Percentiles rank a stretch among this genome's conserved stretches.
Conservation (phyloP, 2,329 filamentous ascomycete genomes). For the Epichloe festucae region DNA sequence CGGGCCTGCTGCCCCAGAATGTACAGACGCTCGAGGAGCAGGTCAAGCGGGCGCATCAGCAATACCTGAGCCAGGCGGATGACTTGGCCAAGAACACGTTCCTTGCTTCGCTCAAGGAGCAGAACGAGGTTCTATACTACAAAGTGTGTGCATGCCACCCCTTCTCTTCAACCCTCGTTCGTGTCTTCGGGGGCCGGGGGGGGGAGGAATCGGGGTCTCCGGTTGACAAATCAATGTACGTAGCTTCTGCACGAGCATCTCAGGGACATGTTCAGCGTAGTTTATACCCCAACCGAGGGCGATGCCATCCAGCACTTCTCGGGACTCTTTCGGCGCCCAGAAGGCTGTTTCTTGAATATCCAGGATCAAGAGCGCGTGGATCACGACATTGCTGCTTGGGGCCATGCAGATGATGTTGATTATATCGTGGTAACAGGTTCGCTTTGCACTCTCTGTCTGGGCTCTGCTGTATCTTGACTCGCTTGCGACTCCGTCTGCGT, state of each 20-base stretch:
- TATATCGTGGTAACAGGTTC: conserved; percentile 74
- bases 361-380: conserved; percentile 53
- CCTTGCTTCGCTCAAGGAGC: conserved; percentile 70
- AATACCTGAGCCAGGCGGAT: conserved; percentile 51
- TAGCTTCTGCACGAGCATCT: conserved; percentile 64
- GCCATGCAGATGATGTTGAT: conserved; percentile 61
- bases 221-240: neutral
- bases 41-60: conserved; percentile 62
- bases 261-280: conserved; percentile 79
- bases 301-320: conserved; percentile 82
- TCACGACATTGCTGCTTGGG: conserved; percentile 55
- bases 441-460: neutral
- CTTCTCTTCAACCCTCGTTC: neutral
- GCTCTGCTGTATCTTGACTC: neutral
- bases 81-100: conserved; percentile 78
- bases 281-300: conserved; percentile 83
- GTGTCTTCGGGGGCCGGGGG: no score
- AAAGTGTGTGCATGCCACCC: conserved; percentile 31
- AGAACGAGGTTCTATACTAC: conserved; percentile 76
- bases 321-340: conserved; percentile 59
- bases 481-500: neutral
- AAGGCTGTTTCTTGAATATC: conserved; percentile 73
- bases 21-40: conserved; percentile 69
- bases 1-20: conserved; percentile 58
- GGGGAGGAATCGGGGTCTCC: no score